These are phyloP conservation scores for Candida sojae DNA, from an alignment of 1,139 yeast species.

Conservation along the genomic window DNA sequence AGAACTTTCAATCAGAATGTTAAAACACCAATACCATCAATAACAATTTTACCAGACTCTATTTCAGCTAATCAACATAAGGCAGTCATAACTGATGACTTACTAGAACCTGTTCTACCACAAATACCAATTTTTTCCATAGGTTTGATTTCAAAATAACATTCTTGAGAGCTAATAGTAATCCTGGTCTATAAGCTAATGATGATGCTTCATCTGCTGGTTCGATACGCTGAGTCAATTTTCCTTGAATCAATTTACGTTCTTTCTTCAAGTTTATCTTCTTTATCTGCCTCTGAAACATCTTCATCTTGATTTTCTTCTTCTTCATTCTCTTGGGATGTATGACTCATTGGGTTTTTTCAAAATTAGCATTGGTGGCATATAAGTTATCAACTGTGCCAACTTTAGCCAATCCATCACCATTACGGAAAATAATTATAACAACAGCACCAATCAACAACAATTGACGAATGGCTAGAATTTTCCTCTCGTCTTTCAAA, in stretches of 20 bases:
- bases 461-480: slow-evolving; percentile 51
- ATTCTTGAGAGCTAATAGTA: slow-evolving; percentile 71
- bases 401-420: slow-evolving; percentile 43
- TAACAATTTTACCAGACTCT: slow-evolving; percentile 48
- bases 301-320: slow-evolving; percentile 23
- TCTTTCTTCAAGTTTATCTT: slow-evolving; percentile 23
- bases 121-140: slow-evolving; percentile 73
- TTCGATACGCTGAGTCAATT: slow-evolving; percentile 16
- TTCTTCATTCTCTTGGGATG: slow-evolving; percentile 20
- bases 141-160: slow-evolving; percentile 48
- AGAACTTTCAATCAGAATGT: slow-evolving; percentile 73
- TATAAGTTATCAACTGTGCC: slow-evolving; percentile 43
- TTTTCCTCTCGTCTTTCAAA: slow-evolving; percentile 37
- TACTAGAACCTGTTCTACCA: slow-evolving; percentile 85
- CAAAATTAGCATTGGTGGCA: slow-evolving; percentile 40
- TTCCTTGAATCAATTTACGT: slow-evolving; percentile 20
- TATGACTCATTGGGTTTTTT: slow-evolving; percentile 10
- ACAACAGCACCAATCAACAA: slow-evolving; percentile 46
- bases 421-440: slow-evolving; percentile 39
- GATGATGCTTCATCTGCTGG: slow-evolving; percentile 36
- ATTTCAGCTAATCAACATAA: slow-evolving; percentile 64
- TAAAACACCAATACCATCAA: slow-evolving; percentile 63
- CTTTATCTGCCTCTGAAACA: slow-evolving; percentile 9
- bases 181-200: slow-evolving; percentile 71
- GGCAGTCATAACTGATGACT: slow-evolving; percentile 67